phyloP scores from a whole-genome alignment of 345 rosid genomes.

The Kernera saxatilis region DNA sequence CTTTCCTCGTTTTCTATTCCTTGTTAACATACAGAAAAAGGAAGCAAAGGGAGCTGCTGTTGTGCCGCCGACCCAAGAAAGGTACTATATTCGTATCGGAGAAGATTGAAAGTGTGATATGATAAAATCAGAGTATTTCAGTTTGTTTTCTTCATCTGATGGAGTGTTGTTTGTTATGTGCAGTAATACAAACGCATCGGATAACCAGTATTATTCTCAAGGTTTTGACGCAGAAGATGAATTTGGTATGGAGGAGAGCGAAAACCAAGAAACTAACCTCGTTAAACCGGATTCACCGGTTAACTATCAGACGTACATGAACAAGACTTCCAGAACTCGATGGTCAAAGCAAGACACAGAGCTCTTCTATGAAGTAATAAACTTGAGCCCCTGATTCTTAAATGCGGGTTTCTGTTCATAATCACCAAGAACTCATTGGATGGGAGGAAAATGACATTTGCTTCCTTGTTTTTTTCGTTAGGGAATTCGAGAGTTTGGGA shows the following conservation, averaged over 20 bases:
- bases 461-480: not conserved
- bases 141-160: not conserved
- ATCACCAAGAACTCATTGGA: not conserved
- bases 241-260: conserved; percentile 28
- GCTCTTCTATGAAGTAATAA: conserved; percentile 65
- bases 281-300: conserved; percentile 32
- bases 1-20: not conserved
- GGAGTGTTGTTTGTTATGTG: conserved; percentile 19
- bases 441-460: too few species aligned
- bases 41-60: conserved; percentile 42
- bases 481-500: conserved; percentile 78
- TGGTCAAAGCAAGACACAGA: conserved; percentile 88
- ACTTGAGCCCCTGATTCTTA: not conserved
- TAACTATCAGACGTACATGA: conserved; percentile 70
- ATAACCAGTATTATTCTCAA: conserved; percentile 35
- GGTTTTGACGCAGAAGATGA: conserved; percentile 32
- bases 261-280: conserved; percentile 1
- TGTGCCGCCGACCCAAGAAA: conserved; percentile 35
- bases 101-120: not conserved
- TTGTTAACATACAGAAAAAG: conserved; percentile 43
- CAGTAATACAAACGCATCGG: conserved; percentile 35
- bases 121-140: not conserved
- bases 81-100: conserved; percentile 28
- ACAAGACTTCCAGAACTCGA: conserved; percentile 47
- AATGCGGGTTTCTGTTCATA: not conserved